These are phyloP conservation scores for Prunus yedoensis DNA, from an alignment of 331 rosid species.

Conservation along the genomic window DNA sequence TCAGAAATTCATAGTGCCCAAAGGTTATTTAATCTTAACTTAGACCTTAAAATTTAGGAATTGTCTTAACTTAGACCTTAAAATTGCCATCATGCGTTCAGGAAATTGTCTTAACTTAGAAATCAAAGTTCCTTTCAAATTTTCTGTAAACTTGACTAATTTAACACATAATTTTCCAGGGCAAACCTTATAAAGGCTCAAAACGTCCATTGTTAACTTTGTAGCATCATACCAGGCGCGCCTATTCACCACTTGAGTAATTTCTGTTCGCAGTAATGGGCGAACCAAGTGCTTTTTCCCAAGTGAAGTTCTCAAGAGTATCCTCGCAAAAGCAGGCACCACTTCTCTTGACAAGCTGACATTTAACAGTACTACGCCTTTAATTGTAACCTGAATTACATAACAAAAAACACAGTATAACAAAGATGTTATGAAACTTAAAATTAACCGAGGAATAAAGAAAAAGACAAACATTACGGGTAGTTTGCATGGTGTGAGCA, in stretches of 20 bases:
- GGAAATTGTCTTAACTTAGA: neutral
- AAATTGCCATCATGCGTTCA: neutral
- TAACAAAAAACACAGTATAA: conserved; percentile 8
- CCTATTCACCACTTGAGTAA: conserved; percentile 86
- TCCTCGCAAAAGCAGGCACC: conserved; percentile 95
- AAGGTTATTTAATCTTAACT: neutral
- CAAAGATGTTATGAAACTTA: neutral
- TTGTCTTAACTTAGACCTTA: neutral
- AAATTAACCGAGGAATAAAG: neutral
- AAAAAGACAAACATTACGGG: neutral
- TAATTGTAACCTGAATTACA: conserved; percentile 64
- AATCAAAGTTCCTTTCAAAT: neutral
- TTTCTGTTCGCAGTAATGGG: conserved; percentile 84
- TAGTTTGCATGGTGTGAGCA: neutral
- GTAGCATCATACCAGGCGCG: conserved; percentile 91
- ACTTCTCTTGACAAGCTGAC: conserved; percentile 93
- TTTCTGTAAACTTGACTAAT: neutral
- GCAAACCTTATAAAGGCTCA: conserved; percentile 81
- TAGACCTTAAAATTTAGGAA: neutral
- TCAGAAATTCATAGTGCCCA: neutral
- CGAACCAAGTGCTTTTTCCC: conserved; percentile 97
- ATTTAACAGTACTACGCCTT: conserved; percentile 76
- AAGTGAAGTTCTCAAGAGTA: conserved; percentile 85
- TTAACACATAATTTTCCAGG: neutral
- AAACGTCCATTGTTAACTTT: conserved; percentile 74